phyloP scores from a whole-genome alignment of 257 asterid species.

The Solanum piurae region DNA sequence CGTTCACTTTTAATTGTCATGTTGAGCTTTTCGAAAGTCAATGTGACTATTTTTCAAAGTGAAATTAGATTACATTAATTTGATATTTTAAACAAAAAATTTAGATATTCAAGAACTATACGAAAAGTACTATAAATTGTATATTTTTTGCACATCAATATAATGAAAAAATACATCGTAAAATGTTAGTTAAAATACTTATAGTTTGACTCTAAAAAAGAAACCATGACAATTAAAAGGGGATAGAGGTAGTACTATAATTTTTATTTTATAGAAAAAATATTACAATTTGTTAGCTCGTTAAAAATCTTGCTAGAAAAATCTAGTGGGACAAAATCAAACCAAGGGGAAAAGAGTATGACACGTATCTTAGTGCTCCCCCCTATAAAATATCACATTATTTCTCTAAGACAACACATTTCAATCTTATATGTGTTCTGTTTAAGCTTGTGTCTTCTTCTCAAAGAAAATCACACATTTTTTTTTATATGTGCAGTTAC shows the following conservation, averaged over 20 bases:
- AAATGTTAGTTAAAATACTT: no score
- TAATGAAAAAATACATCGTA: no score
- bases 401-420: no score
- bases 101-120: no score
- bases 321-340: background rate
- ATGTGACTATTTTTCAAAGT: background rate
- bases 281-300: no score
- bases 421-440: no score
- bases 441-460: no score
- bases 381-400: background rate
- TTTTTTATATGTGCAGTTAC: background rate
- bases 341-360: background rate
- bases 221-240: no score
- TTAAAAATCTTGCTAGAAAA: background rate
- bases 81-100: background rate
- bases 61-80: background rate
- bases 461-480: background rate
- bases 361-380: background rate
- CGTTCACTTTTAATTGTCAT: background rate
- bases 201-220: no score
- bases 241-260: fast-evolving
- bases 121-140: background rate
- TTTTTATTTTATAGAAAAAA: no score
- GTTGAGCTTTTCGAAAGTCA: no score
- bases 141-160: background rate